These are phyloP conservation scores for Marasmius tenuissimus DNA, from an alignment of 1,284 basidiomycete genomes.

Conservation along the genomic window DNA sequence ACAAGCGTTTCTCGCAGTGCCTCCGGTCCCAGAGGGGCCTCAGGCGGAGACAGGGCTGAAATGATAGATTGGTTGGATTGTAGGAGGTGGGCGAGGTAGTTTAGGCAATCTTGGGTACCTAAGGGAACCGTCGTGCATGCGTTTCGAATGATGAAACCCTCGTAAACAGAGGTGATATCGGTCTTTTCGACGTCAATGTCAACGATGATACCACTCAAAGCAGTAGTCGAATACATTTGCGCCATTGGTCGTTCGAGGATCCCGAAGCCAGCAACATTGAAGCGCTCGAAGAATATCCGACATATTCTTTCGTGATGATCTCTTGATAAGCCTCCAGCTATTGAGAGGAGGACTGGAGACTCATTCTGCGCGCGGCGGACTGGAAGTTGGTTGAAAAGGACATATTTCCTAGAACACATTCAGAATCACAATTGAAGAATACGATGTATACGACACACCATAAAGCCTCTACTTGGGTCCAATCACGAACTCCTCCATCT, in stretches of 20 bases:
- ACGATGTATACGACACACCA: slow-evolving; percentile 60
- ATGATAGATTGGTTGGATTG: slow-evolving; percentile 67
- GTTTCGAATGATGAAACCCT: slow-evolving; percentile 68
- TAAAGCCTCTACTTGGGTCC: slow-evolving; percentile 89
- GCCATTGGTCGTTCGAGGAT: slow-evolving; percentile 85
- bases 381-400: slow-evolving; percentile 77
- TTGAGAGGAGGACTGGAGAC: slow-evolving; percentile 80
- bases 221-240: slow-evolving; percentile 82
- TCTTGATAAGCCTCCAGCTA: slow-evolving; percentile 72
- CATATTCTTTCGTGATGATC: slow-evolving; percentile 74
- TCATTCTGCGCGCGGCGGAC: slow-evolving; percentile 86
- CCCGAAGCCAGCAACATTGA: slow-evolving; percentile 87
- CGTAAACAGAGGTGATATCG: slow-evolving; percentile 79
- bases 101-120: slow-evolving; percentile 76
- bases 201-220: slow-evolving; percentile 78
- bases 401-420: slow-evolving; percentile 68
- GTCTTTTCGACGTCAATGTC: slow-evolving; percentile 82
- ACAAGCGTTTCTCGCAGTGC: slow-evolving; percentile 49
- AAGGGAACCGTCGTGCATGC: slow-evolving; percentile 63
- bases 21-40: slow-evolving; percentile 44
- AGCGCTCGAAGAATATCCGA: slow-evolving; percentile 93
- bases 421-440: background rate
- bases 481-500: slow-evolving; percentile 75
- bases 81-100: slow-evolving; percentile 65
- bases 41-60: slow-evolving; percentile 56